Conservation (phyloP, 352 stramenopile species). For the Globisporangium spiculum region DNA sequence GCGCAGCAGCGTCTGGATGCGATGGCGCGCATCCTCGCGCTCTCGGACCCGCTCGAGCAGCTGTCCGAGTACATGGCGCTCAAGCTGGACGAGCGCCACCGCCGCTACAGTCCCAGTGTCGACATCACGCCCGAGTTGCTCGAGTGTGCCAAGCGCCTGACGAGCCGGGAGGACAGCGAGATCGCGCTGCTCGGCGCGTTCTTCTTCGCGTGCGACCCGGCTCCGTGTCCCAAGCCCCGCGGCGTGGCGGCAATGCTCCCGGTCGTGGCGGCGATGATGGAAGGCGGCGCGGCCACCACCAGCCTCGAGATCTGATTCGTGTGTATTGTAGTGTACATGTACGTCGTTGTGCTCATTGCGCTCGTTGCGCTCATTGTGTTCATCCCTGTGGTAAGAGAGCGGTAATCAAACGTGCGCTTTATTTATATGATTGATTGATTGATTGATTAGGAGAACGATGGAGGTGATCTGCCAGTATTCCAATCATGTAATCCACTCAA, state of each 20-base stretch:
- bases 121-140: constrained; percentile 52
- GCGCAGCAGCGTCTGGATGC: constrained; percentile 44
- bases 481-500: constrained; percentile 82
- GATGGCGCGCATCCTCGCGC: constrained; percentile 55
- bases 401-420: not conserved
- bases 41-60: constrained; percentile 57
- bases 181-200: constrained; percentile 58
- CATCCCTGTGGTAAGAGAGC: constrained; percentile 14
- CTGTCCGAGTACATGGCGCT: constrained; percentile 59
- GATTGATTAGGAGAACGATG: not conserved
- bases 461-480: not conserved
- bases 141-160: constrained; percentile 45
- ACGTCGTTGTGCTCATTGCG: not conserved
- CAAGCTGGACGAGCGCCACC: constrained; percentile 31
- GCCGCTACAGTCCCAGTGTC: constrained; percentile 19
- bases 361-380: not conserved
- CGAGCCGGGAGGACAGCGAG: constrained; percentile 44
- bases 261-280: constrained; percentile 62
- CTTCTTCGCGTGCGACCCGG: constrained; percentile 48
- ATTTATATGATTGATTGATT: not conserved
- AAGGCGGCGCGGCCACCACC: constrained; percentile 14
- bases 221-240: constrained; percentile 18
- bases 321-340: not conserved
- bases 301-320: constrained; percentile 16
- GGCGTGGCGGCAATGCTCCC: constrained; percentile 41